Percentiles rank a stretch among this genome's conserved stretches.
Evolutionary conservation across 2,329 filamentous ascomycete genomes (phyloP).

Genomic region (Stachybotrys echinatus): DNA sequence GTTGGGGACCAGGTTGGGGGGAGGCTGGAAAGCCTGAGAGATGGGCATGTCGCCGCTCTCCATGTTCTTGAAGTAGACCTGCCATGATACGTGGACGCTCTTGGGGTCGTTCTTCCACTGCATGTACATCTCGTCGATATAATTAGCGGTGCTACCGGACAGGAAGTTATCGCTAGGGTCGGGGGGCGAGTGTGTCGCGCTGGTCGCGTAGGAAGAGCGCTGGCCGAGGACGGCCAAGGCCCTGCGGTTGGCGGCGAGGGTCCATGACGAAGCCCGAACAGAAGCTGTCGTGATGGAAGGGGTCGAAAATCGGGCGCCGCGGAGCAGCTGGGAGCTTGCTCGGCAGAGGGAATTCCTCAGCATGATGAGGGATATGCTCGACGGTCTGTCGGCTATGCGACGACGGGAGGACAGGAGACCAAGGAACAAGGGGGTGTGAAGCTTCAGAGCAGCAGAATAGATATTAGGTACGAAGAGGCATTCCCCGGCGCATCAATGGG

Average conservation of each 20-base stretch:
- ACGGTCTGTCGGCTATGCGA: background rate
- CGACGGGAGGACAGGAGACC: slow-evolving; percentile 12
- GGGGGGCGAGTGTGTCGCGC: slow-evolving; percentile 47
- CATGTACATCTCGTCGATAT: slow-evolving; percentile 99
- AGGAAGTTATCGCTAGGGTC: slow-evolving; percentile 96
- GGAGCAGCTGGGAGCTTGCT: slow-evolving; percentile 59
- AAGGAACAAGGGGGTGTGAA: slow-evolving; percentile 8
- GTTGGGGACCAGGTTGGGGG: slow-evolving; percentile 82
- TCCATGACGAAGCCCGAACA: slow-evolving; percentile 36
- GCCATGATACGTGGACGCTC: slow-evolving; percentile 97
- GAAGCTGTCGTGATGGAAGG: slow-evolving; percentile 33
- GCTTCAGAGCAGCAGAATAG: background rate
- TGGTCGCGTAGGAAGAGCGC: slow-evolving; percentile 48
- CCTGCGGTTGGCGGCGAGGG: slow-evolving; percentile 40
- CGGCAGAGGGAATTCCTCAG: slow-evolving; percentile 64
- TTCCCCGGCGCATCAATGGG: slow-evolving; percentile 24
- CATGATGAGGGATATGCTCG: slow-evolving; percentile 46
- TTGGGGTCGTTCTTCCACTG: slow-evolving; percentile 91
- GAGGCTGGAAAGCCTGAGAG: slow-evolving; percentile 93
- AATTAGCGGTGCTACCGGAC: slow-evolving; percentile 94
- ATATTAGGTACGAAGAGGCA: slow-evolving; percentile 14
- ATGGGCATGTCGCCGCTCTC: slow-evolving; percentile 97
- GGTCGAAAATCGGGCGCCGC: slow-evolving; percentile 44
- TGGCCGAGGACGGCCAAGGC: slow-evolving; percentile 42
- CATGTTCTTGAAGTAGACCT: slow-evolving; percentile 99